phyloP scores from a whole-genome alignment of 2,329 filamentous ascomycete genomes.

The Pestalotiopsis sp. region DNA sequence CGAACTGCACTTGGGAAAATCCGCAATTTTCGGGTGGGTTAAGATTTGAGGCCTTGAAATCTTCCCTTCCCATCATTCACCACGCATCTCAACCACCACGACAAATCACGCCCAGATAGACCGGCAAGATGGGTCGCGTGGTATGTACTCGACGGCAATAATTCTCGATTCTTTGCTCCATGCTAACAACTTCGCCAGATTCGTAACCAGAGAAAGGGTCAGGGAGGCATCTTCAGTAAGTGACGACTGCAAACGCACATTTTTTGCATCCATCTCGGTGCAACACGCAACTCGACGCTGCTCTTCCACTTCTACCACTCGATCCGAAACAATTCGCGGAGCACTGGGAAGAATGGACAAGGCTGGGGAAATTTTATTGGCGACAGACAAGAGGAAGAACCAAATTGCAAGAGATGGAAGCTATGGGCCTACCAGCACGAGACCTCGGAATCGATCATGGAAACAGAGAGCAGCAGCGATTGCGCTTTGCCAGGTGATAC shows the following conservation, averaged over 20 bases:
- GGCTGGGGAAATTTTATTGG: background rate
- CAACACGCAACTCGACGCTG: background rate
- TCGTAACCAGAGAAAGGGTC: conserved; percentile 60
- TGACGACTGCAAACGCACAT: background rate
- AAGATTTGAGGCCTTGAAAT: conserved; percentile 19
- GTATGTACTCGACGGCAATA: conserved; percentile 26
- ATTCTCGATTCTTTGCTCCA: background rate
- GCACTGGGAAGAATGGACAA: background rate
- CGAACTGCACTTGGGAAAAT: conserved; percentile 29
- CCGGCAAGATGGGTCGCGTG: conserved; percentile 39
- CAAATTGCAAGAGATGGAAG: background rate
- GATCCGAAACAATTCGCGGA: conserved; percentile 7
- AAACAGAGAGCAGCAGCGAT: background rate
- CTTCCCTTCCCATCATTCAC: conserved; percentile 20
- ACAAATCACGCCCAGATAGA: conserved; percentile 35
- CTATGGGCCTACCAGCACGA: conserved; percentile 25
- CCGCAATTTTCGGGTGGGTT: conserved; percentile 19
- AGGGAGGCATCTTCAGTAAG: conserved; percentile 39
- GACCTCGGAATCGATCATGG: background rate
- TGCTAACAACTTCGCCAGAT: conserved; percentile 41
- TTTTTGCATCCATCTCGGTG: background rate
- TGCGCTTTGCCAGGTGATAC: conserved; percentile 18
- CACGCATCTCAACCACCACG: conserved; percentile 28
- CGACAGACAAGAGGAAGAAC: background rate
- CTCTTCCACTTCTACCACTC: conserved; percentile 3